A percentile compares a stretch with the other conserved stretches of the same genome.
phyloP scores from a whole-genome alignment of 179 eudicot species.

The Gypsophila paniculata region DNA sequence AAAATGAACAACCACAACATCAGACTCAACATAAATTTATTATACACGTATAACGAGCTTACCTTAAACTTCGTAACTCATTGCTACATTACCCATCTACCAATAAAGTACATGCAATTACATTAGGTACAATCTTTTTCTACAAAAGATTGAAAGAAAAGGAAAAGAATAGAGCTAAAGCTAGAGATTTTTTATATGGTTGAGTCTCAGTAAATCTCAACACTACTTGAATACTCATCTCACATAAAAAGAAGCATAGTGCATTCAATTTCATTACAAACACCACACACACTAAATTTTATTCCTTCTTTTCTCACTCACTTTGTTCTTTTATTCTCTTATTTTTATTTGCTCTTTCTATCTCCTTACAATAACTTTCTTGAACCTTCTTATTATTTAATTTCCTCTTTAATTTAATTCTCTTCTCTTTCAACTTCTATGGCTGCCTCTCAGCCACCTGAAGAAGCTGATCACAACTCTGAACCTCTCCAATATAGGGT shows the following conservation, averaged over 20 bases:
- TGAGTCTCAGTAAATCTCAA: too few relatives aligned
- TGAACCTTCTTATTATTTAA: slow-evolving; percentile 6
- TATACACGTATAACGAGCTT: too few relatives aligned
- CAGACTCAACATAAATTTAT: too few relatives aligned
- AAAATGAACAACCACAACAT: too few relatives aligned
- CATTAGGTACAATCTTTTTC: background rate
- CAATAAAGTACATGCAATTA: background rate
- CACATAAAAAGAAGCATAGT: slow-evolving; percentile 13
- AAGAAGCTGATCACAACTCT: slow-evolving; percentile 19
- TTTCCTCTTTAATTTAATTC: background rate
- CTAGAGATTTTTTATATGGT: too few relatives aligned
- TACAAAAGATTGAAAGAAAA: background rate
- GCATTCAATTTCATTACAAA: slow-evolving; percentile 4
- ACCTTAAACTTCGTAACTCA: too few relatives aligned
- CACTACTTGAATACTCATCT: background rate
- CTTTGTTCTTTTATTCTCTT: background rate
- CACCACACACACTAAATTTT: slow-evolving; percentile 16
- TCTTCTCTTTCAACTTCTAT: slow-evolving; percentile 10
- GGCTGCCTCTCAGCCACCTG: slow-evolving; percentile 20
- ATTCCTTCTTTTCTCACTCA: slow-evolving; percentile 20
- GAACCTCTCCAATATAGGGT: slow-evolving; percentile 39
- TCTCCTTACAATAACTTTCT: background rate
- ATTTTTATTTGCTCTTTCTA: background rate
- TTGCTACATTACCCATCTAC: background rate
- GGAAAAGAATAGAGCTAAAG: too few relatives aligned